Evolutionary conservation across 148 eudicot species (phyloP), one percentile per base, ranked within the genome.

Genomic region (Agrostemma githago): DNA sequence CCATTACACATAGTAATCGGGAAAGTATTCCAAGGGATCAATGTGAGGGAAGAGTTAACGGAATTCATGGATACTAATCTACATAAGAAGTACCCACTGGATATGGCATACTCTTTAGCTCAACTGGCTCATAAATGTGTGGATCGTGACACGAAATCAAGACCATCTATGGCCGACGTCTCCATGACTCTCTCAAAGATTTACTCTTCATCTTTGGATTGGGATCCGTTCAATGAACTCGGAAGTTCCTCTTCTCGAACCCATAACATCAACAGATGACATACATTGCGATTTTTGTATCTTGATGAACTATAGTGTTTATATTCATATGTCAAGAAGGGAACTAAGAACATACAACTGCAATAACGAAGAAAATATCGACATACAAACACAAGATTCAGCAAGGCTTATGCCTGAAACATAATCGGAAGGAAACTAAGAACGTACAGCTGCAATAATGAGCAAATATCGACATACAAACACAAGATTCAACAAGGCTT

Each of bases 151-250:
- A 75, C 89, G 62, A 87, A 86, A 59, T 73, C 80, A 26, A 83
- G 93, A 2, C 93, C 93, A 11, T 21, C 84, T 3, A 78, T 85
- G 71, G 64, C 80, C 3, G 90, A 90, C 71, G 84, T 86, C 72
- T 84, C 87, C 19, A 77, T 80, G 84, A 84, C 76, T 7, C 78
- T 90, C 48, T 85, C 92, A 3, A 83, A 90, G 85, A 82, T 92
- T 20, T 80, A 79, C 51, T 88, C 92, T 2, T 84, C 90, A 5
- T 86, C 92, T 8, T 61, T 86, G 80, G 92, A 92, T 71, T 92
- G 97, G 96, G 95, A 89, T 82, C 90, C 97, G 0, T 84, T 91
- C 0, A 84, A 86, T 68, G 96, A 91, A 78, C 77, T 83, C 16
- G 70, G 73, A 7, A 58, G 68, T 70, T 79, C 84, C 14, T 80